Evolutionary conservation across 2,329 filamentous ascomycete genomes (phyloP).

Genomic region (Exophiala xenobiotica): DNA sequence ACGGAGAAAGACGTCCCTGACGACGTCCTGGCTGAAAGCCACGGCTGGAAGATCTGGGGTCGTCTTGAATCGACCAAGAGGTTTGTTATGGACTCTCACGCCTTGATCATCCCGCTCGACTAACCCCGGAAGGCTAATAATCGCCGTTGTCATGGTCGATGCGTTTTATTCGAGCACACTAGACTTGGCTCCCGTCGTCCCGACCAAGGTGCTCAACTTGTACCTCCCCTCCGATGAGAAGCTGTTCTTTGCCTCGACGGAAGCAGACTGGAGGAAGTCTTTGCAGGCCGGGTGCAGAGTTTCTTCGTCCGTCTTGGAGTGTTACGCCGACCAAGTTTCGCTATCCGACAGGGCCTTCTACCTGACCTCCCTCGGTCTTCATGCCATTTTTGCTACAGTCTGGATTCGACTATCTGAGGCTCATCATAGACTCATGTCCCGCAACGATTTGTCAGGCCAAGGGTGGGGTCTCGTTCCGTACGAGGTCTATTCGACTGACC

Average conservation of each 20-base stretch:
- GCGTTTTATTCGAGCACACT: neutral
- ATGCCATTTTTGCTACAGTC: neutral
- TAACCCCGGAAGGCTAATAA: neutral
- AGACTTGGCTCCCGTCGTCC: neutral
- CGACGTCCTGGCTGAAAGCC: neutral
- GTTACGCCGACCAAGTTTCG: neutral
- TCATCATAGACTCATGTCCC: conserved; percentile 1
- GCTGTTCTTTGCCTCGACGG: neutral
- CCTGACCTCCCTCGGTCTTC: neutral
- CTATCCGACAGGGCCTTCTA: neutral
- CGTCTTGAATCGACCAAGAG: neutral
- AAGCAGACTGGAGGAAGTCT: neutral
- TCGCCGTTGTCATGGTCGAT: conserved; percentile 1
- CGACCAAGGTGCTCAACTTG: neutral
- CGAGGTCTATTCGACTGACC: neutral
- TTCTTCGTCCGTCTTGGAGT: neutral
- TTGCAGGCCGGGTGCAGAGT: neutral
- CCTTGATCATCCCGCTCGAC: neutral
- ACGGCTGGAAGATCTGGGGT: neutral
- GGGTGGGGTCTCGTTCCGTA: neutral
- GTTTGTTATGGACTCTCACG: neutral
- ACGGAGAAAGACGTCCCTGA: neutral
- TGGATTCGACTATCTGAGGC: conserved; percentile 2
- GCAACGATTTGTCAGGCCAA: neutral
- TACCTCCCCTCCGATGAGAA: conserved; percentile 1